Percentiles rank a stretch among this genome's conserved stretches.
Evolutionary conservation across 2,329 filamentous ascomycete genomes (phyloP).

Genomic region (Monosporascus sp.): DNA sequence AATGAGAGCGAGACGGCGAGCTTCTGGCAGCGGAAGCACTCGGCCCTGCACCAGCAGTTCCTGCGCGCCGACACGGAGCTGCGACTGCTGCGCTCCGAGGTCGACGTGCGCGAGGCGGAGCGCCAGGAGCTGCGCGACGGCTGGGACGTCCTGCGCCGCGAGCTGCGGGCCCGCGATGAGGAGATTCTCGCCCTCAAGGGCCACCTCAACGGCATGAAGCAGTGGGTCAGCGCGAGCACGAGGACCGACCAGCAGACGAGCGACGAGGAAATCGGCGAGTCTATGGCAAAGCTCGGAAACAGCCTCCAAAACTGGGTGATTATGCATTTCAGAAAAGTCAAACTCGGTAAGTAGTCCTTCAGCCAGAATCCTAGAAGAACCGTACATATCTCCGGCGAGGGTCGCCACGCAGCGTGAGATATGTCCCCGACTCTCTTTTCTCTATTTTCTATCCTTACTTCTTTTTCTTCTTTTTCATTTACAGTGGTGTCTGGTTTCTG

Average conservation of each 20-base stretch:
- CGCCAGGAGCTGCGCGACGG: conserved; percentile 45
- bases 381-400: conserved; percentile 1
- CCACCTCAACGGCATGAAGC: conserved; percentile 65
- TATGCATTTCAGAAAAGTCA: conserved; percentile 60
- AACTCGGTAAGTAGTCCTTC: conserved; percentile 40
- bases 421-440: no score
- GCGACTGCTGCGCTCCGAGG: conserved; percentile 44
- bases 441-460: no score
- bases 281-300: conserved; percentile 58
- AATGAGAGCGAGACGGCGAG: conserved; percentile 51
- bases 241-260: conserved; percentile 56
- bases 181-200: conserved; percentile 50
- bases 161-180: conserved; percentile 47
- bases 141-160: conserved; percentile 41
- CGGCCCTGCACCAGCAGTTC: conserved; percentile 47
- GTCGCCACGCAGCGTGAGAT: no score
- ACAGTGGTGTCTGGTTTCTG: no score
- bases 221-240: conserved; percentile 65
- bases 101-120: conserved; percentile 43
- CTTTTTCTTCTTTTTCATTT: no score
- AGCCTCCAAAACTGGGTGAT: conserved; percentile 72
- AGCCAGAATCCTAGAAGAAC: neutral
- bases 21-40: conserved; percentile 56
- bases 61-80: conserved; percentile 49
- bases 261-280: conserved; percentile 62